Evolutionary conservation across 2,329 filamentous ascomycete genomes (phyloP).

Genomic region (Penicillium paneum): DNA sequence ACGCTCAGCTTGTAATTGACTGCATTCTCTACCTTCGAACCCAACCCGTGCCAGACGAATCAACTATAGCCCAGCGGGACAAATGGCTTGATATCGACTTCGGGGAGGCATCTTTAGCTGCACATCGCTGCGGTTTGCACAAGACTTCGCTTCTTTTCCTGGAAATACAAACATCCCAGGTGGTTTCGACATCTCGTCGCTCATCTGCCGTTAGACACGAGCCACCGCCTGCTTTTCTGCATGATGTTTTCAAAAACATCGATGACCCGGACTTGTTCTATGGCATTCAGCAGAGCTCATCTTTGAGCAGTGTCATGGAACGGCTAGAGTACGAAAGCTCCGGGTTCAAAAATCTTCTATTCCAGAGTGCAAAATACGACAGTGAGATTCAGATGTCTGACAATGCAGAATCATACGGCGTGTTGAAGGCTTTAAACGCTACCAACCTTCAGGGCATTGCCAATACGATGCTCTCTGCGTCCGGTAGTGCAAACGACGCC

Average conservation of each 20-base stretch:
- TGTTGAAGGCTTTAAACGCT: conserved; percentile 73
- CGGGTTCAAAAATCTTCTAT: conserved; percentile 80
- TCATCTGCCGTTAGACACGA: conserved; percentile 57
- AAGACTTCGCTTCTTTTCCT: conserved; percentile 81
- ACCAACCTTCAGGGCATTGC: conserved; percentile 85
- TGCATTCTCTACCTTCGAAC: conserved; percentile 84
- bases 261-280: conserved; percentile 97
- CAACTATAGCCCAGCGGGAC: conserved; percentile 72
- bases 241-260: conserved; percentile 84
- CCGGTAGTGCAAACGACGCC: conserved; percentile 51
- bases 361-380: conserved; percentile 87
- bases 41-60: conserved; percentile 70
- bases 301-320: conserved; percentile 71
- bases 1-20: conserved; percentile 70
- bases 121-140: conserved; percentile 75
- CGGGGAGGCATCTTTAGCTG: conserved; percentile 65
- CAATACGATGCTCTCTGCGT: conserved; percentile 67
- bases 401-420: conserved; percentile 60
- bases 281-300: conserved; percentile 75
- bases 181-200: conserved; percentile 59
- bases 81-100: conserved; percentile 86
- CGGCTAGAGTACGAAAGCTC: conserved; percentile 87
- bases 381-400: conserved; percentile 67
- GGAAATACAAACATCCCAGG: conserved; percentile 65
- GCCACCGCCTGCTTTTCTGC: conserved; percentile 65